Percentiles rank a stretch among this genome's conserved stretches.
These are phyloP conservation scores for Debaryomyces fabryi DNA, from an alignment of 1,139 yeast genomes.

Conservation along the genomic window DNA sequence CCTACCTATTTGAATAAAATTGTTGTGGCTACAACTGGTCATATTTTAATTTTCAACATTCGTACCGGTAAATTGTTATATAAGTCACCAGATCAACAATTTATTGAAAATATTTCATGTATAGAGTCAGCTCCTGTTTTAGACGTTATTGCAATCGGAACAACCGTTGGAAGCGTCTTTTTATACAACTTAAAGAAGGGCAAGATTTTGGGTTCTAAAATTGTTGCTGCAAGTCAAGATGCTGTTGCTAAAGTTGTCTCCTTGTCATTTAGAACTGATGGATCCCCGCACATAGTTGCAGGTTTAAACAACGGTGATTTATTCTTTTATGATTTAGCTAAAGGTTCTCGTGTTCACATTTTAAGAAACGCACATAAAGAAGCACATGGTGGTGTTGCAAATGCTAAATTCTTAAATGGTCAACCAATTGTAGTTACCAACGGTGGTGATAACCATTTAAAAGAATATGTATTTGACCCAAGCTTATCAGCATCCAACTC, in stretches of 20 bases:
- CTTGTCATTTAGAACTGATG: conserved; percentile 90
- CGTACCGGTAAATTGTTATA: conserved; percentile 75
- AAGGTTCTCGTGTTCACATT: conserved; percentile 72
- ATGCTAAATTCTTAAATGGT: conserved; percentile 78
- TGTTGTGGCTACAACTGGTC: conserved; percentile 71
- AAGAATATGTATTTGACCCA: conserved; percentile 94
- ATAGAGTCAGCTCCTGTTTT: conserved; percentile 85
- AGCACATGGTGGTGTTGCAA: conserved; percentile 77
- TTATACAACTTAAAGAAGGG: conserved; percentile 74
- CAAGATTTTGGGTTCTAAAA: conserved; percentile 51
- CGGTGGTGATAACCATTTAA: conserved; percentile 89
- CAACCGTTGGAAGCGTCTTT: conserved; percentile 64
- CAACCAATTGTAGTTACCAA: conserved; percentile 91
- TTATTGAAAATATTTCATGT: conserved; percentile 56
- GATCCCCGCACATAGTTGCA: conserved; percentile 79
- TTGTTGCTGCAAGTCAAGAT: conserved; percentile 59
- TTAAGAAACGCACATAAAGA: conserved; percentile 75
- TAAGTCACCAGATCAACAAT: conserved; percentile 54
- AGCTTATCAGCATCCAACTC: conserved; percentile 68
- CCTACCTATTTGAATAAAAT: conserved; percentile 93
- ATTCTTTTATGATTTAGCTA: conserved; percentile 79
- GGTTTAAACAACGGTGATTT: conserved; percentile 83
- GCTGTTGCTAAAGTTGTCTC: conserved; percentile 57
- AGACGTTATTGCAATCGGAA: conserved; percentile 81
- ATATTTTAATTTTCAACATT: conserved; percentile 67